These are phyloP conservation scores for Suhomyces choctaworum DNA, from an alignment of 1,139 yeast genomes.

Conservation along the genomic window DNA sequence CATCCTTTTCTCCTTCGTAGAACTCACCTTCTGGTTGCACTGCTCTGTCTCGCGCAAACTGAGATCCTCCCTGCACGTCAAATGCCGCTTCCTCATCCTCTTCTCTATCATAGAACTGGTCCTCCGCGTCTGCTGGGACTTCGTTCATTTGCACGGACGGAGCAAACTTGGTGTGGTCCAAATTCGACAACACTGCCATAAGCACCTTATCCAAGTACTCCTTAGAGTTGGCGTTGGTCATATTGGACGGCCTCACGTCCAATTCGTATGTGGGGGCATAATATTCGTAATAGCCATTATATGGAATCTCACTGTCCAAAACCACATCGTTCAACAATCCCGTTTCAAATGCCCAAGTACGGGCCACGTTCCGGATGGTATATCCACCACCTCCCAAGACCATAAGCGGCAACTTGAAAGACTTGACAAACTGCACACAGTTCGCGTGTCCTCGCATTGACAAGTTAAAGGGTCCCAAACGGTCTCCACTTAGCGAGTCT, in stretches of 20 bases:
- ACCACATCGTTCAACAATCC: constrained; percentile 80
- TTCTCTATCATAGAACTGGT: constrained; percentile 67
- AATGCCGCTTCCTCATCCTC: constrained; percentile 72
- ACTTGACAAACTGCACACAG: constrained; percentile 86
- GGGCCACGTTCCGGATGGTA: constrained; percentile 93
- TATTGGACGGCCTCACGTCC: constrained; percentile 92
- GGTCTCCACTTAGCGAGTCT: constrained; percentile 87
- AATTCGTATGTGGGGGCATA: constrained; percentile 93
- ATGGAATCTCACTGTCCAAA: constrained; percentile 82
- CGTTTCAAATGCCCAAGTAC: constrained; percentile 95
- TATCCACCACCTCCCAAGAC: constrained; percentile 98
- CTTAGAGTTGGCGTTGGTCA: constrained; percentile 94
- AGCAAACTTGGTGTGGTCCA: constrained; percentile 88
- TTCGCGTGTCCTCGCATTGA: constrained; percentile 95
- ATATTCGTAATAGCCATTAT: constrained; percentile 94
- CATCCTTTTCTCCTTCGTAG: constrained; percentile 57
- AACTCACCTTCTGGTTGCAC: constrained; percentile 67
- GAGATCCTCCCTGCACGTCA: constrained; percentile 91
- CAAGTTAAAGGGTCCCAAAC: constrained; percentile 88
- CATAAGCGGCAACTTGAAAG: constrained; percentile 84
- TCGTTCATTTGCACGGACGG: constrained; percentile 93
- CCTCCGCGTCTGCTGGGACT: constrained; percentile 85
- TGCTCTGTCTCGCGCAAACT: constrained; percentile 71
- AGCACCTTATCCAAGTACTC: constrained; percentile 87
- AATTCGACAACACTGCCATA: constrained; percentile 70